Evolutionary conservation across 169 alveolate genomes (phyloP), one percentile per base, ranked within the genome.

Genomic region (Eimeria maxima): DNA sequence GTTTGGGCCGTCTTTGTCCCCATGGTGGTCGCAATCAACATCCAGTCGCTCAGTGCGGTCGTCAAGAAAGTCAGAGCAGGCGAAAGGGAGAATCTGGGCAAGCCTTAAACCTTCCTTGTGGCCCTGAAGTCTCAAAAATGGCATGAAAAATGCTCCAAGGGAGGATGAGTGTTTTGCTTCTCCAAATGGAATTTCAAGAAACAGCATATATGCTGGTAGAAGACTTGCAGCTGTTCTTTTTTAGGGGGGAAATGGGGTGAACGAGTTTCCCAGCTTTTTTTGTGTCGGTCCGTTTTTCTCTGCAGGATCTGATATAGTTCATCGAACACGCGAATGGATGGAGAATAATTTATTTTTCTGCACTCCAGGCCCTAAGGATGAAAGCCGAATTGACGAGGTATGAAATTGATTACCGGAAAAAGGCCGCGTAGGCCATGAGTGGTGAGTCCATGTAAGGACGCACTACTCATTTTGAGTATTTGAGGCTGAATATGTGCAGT

Each of bases 1-100:
- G 71, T 87, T 63, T 87, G 93, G 93, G 93, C 44, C 10, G 93
- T 87, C n/a, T 29, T 87, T 10, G 93, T 87, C 50, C 93, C 93
- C 38, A 47, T 87, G 83, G 29, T 87, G 65, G 93, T 87, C 16
- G 93, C 93, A 44, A 87, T 87, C 53, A 57, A 87, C 44, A 87
- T 87, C 22, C 93, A 87, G 93, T 57, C 93, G n/a, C 80, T 87
- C 81, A 60, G 81, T 27, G 42, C 81, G 2, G 93, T 87, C 27
- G 93, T 87, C 33, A 87, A 57, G 60, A 87, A 44, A 53, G 81
- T 87, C 65, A 63, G 81, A 24, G 57, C 78, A 22, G 93, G 73
- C 5, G 67, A 87, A 42, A 87, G 93, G 44, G 81, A 87, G n/a
- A 87, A 87, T 50, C 27, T 87, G 65, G 93, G 93, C 33, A 47